phyloP scores from a whole-genome alignment of 2,329 filamentous ascomycete species.

The Cladosporium oxysporum region DNA sequence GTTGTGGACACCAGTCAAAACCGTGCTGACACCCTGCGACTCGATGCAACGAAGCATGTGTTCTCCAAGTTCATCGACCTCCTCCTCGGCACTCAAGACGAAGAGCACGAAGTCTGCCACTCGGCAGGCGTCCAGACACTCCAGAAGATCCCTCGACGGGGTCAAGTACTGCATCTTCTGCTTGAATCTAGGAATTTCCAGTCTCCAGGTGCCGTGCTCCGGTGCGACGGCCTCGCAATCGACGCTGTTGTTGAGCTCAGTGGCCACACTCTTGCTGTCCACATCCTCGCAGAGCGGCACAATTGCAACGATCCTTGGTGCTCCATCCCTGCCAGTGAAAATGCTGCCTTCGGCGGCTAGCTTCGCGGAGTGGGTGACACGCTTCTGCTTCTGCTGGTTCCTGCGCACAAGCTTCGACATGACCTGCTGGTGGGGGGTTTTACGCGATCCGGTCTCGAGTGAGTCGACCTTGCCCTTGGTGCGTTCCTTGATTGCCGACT shows the following conservation, averaged over 20 bases:
- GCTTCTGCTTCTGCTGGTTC: slow-evolving; percentile 91
- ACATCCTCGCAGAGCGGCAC: slow-evolving; percentile 78
- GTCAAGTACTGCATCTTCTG: slow-evolving; percentile 88
- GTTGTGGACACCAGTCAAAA: slow-evolving; percentile 75
- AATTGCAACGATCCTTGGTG: slow-evolving; percentile 83
- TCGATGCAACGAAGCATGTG: slow-evolving; percentile 83
- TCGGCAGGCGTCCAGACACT: slow-evolving; percentile 80
- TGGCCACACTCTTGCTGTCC: slow-evolving; percentile 67
- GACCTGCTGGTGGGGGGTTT: slow-evolving; percentile 91
- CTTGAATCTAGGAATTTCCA: slow-evolving; percentile 86
- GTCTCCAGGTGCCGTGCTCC: slow-evolving; percentile 58
- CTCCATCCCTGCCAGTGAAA: slow-evolving; percentile 83
- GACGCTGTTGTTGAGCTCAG: slow-evolving; percentile 72
- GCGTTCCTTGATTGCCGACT: slow-evolving; percentile 79
- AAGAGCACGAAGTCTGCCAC: slow-evolving; percentile 90
- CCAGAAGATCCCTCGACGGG: slow-evolving; percentile 70
- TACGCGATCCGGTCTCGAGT: slow-evolving; percentile 71
- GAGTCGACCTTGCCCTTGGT: slow-evolving; percentile 81
- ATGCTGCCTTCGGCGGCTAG: slow-evolving; percentile 76
- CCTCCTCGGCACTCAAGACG: slow-evolving; percentile 76
- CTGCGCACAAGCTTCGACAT: slow-evolving; percentile 96
- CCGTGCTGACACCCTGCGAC: slow-evolving; percentile 89
- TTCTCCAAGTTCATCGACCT: slow-evolving; percentile 84
- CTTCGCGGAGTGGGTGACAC: slow-evolving; percentile 79
- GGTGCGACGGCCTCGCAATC: slow-evolving; percentile 71